Base-by-base conservation (phyloP, 192 early-diverging fungal genomes). In the Backusella australiensis region DNA sequence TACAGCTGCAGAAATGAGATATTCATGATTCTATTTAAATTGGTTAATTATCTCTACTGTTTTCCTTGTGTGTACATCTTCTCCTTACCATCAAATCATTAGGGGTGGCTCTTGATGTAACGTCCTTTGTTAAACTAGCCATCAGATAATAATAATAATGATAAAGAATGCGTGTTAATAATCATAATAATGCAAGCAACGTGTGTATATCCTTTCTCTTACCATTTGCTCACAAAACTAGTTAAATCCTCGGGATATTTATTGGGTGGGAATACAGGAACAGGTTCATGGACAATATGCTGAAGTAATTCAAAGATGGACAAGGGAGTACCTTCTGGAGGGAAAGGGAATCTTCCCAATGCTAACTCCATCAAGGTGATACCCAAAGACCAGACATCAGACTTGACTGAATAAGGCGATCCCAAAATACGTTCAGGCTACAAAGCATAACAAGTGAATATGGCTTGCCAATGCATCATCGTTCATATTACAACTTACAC, bases 251-350 rank as follows among this genome's bases (percentile, higher is more conserved):
- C n/a, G 8, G 52, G 26, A 77, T 75, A 75, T 42, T 44, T 44
- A 66, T 83, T 34, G 4, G 38, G 11, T 63, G 68, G 72, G 9
- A 78, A 72, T 21, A 83, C 87, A 15, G 98, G 97, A 66, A 93
- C 83, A 6, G 93, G 92, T 76, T 98, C 95, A 77, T 95, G 92
- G 3, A 93, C 92, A 78, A 99, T 96, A 73, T 93, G 95, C 80
- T 96, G 93, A 68, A 99, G 88, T 77, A 99, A 85, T 70, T 99
- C 98, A 82, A 99, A 94, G 34, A 96, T 92, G 6, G 94, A 59
- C 41, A 76, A 68, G 21, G 44, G 70, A n/a, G 9, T 63, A 1
- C 34, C 75, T 44, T 92, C 93, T 69, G 90, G 86, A 71, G 87
- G 89, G 73, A 93, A 80, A 21, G 93, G 93, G 77, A 91, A 94